Conservation (phyloP, 306 rosid genomes). For the Urtica urens region DNA sequence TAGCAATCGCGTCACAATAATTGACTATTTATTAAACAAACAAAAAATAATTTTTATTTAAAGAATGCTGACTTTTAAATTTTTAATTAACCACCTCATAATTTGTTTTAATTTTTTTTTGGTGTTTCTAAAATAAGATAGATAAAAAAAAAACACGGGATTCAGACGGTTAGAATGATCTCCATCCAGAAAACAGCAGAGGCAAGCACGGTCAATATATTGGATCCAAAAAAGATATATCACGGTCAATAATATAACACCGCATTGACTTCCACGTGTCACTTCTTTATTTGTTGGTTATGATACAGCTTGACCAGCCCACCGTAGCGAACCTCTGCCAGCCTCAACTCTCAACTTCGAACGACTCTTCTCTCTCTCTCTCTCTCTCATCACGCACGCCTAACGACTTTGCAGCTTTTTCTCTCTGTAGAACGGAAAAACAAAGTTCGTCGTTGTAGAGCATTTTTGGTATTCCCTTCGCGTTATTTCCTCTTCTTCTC, state of each 20-base stretch:
- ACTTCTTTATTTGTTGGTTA: neutral
- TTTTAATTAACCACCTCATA: no score
- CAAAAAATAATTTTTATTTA: no score
- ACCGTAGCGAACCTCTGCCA: conserved; percentile 1
- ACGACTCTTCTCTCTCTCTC: neutral
- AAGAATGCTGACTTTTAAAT: no score
- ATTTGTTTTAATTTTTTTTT: no score
- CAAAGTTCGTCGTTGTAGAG: neutral
- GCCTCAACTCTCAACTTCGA: neutral
- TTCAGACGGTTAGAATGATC: no score
- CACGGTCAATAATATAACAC: neutral
- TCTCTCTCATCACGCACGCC: neutral
- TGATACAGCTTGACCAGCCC: neutral
- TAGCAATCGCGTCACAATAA: no score
- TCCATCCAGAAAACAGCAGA: no score
- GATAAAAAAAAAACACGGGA: no score
- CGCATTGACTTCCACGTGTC: conserved; percentile 5
- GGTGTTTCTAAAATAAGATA: no score
- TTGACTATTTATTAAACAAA: no score
- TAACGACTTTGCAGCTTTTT: conserved; percentile 10
- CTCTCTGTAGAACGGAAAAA: conserved; percentile 3
- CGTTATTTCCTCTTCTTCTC: neutral
- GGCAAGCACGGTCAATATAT: no score
- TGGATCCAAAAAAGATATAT: no score
- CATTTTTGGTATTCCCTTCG: neutral